Evolutionary conservation across 1,139 yeast species (phyloP), one percentile per base, ranked within the genome.

Genomic region (Ogataea hybrid): DNA sequence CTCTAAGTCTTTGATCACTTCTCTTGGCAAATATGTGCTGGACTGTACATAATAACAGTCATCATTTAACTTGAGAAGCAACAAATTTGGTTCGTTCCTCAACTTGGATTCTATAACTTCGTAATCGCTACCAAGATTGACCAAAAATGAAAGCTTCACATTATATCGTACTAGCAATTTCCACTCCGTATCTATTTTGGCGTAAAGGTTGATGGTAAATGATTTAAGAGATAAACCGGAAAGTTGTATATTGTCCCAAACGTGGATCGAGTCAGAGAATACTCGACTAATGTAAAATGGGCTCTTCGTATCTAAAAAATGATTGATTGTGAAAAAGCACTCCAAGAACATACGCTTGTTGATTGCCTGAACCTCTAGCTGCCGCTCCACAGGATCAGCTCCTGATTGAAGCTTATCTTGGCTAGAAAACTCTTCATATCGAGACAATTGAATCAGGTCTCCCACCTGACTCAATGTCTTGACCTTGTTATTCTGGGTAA

Each of bases 211-310:
- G 17, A 59, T 21, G 0, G 62, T 52, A 4, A 54, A 42, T 1
- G 60, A 52, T 10, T 50, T 56, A 8, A 41, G 27, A 16, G 46
- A 49, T 11, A 52, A 22, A 2, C 38, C 44, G 8, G 22, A 14
- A 11, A 59, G 43, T 23, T 48, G 49, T n/a, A 59, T 11, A 5
- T 56, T 59, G 22, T 55, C 59, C 6, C 36, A 37, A 3, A 58
- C 10, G 46, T 65, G 62, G 36, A 64, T 54, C 4, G 68, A 58
- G 6, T 61, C 47, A 4, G 53, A 41, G 10, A 58, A 57, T 8
- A 61, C 54, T 46, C 73, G 71, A 46, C 76, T 70, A 5, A 71
- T 59, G 39, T 70, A 70, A 32, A 71, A 63, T 0, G 73, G 71
- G 6, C 50, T 52, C 6, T 57, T 53, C 12, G 60, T 52, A 10